phyloP scores from a whole-genome alignment of 129 eudicot species.

The Lactuca sativa region DNA sequence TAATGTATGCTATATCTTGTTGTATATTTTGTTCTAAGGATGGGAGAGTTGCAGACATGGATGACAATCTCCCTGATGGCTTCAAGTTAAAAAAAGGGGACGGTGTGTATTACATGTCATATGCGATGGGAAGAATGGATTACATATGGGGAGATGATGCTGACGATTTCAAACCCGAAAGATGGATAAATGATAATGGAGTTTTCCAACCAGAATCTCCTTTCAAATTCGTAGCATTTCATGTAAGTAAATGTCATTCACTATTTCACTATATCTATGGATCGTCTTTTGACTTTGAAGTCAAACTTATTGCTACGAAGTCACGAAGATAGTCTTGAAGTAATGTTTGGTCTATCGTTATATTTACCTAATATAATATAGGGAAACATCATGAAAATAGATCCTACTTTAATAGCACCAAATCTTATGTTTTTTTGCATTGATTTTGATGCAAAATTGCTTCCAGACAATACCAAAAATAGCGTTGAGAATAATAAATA shows the following conservation, averaged over 20 bases:
- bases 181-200: constrained; percentile 61
- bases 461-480: too few relatives aligned
- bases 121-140: constrained; percentile 82
- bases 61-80: constrained; percentile 87
- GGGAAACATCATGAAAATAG: too few relatives aligned
- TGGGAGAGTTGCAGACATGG: constrained; percentile 69
- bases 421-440: too few relatives aligned
- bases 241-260: constrained; percentile 31
- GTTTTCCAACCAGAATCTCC: constrained; percentile 49
- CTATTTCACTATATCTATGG: neutral
- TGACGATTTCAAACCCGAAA: constrained; percentile 62
- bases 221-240: constrained; percentile 65
- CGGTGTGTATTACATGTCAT: constrained; percentile 58
- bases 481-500: too few relatives aligned
- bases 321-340: too few relatives aligned
- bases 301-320: neutral
- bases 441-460: too few relatives aligned
- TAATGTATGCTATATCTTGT: neutral
- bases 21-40: constrained; percentile 46
- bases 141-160: constrained; percentile 89
- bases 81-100: constrained; percentile 72
- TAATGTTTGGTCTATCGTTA: too few relatives aligned
- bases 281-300: constrained; percentile 1
- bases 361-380: too few relatives aligned
- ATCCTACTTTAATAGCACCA: too few relatives aligned